Percentiles rank a stretch among this genome's conserved stretches.
Evolutionary conservation across 345 rosid genomes (phyloP).

Genomic region (Murraya paniculata): DNA sequence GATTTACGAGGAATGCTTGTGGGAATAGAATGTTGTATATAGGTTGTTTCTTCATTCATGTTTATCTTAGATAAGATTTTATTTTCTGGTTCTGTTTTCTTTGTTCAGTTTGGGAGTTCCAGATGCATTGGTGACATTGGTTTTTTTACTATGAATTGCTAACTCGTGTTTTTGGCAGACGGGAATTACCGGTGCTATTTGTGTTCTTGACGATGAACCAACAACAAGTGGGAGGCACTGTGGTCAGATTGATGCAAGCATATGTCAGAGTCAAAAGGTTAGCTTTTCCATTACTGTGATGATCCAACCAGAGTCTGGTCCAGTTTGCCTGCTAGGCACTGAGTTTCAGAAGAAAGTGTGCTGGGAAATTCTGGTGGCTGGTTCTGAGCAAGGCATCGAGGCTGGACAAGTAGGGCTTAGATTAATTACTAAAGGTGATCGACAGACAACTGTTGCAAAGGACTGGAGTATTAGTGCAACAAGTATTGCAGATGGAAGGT

Average conservation of each 20-base stretch:
- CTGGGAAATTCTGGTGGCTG: conserved; percentile 99
- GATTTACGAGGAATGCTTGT: background rate
- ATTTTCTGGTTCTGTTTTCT: conserved; percentile 5
- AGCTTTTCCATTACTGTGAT: conserved; percentile 84
- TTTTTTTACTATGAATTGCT: background rate
- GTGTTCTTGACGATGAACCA: conserved; percentile 98
- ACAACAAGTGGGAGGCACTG: conserved; percentile 81
- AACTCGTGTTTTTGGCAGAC: conserved; percentile 54
- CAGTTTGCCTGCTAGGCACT: conserved; percentile 95
- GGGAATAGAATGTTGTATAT: background rate
- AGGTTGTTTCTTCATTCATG: background rate
- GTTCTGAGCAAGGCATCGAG: conserved; percentile 99
- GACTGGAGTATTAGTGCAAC: conserved; percentile 99
- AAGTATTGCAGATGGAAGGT: conserved; percentile 99
- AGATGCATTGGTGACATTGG: background rate
- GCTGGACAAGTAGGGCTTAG: conserved; percentile 99
- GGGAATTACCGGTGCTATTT: conserved; percentile 75
- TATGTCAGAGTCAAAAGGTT: conserved; percentile 78
- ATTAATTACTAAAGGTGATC: conserved; percentile 87
- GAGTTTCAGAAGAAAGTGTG: conserved; percentile 91
- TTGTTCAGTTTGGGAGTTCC: conserved; percentile 9
- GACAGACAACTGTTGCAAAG: conserved; percentile 82
- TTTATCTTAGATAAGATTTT: background rate
- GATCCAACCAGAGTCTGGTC: conserved; percentile 99
- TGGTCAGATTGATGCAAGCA: conserved; percentile 74